A percentile compares a stretch with the other conserved stretches of the same genome.
These are phyloP conservation scores for Xanthoconium separans DNA, from an alignment of 1,284 basidiomycete species.

Conservation along the genomic window DNA sequence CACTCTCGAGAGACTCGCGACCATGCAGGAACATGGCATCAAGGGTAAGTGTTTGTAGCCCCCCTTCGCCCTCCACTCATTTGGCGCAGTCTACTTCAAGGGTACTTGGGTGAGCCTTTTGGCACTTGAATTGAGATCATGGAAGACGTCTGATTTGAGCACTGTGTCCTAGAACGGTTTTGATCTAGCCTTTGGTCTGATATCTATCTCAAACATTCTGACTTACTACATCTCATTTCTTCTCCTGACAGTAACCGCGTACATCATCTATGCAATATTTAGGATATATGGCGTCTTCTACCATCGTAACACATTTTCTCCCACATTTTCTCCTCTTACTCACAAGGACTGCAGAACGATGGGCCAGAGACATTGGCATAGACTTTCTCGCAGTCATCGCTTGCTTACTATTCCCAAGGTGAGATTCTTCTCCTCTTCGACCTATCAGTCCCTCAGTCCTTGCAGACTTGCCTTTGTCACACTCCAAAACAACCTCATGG, in stretches of 20 bases:
- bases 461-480: constrained; percentile 82
- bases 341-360: constrained; percentile 40
- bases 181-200: constrained; percentile 79
- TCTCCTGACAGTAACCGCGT: constrained; percentile 62
- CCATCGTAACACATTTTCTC: constrained; percentile 42
- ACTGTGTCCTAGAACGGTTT: constrained; percentile 72
- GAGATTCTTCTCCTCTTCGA: constrained; percentile 9
- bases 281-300: constrained; percentile 69
- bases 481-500: constrained; percentile 82
- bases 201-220: neutral
- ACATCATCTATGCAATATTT: constrained; percentile 69
- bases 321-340: constrained; percentile 3
- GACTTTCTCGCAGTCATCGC: constrained; percentile 79
- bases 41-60: constrained; percentile 47
- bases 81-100: constrained; percentile 67
- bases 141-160: constrained; percentile 22
- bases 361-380: constrained; percentile 64
- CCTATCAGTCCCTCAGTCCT: neutral
- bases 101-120: constrained; percentile 68
- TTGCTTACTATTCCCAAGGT: constrained; percentile 85
- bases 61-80: constrained; percentile 18
- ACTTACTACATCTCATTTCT: constrained; percentile 11
- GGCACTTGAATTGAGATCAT: constrained; percentile 10
- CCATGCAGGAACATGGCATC: constrained; percentile 93
- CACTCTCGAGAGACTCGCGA: constrained; percentile 87